Evolutionary conservation across 1,139 yeast genomes (phyloP), one percentile per base, ranked within the genome.

Genomic region (Debaryomyces coudertii): DNA sequence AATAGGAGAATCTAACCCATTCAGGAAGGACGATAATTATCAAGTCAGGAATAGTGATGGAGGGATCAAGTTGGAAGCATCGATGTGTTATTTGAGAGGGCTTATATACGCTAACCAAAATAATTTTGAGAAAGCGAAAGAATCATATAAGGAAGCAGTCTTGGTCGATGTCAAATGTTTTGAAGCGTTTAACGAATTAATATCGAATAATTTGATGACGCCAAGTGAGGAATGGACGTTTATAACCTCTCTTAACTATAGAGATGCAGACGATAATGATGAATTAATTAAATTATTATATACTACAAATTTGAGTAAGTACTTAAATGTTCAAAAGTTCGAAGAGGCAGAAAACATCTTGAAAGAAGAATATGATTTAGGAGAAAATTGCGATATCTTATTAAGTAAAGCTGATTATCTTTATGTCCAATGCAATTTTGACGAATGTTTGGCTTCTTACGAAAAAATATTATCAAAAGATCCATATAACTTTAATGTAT

Each of bases 191-290:
- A 82, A 88, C 56, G 93, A 87, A 60, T 73, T 95, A 43, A 78
- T 89, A 2, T 70, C 79, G 33, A 87, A 88, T 56, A 85, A 85
- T 58, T 75, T 92, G 52, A 71, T 95, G 71, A 80, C 96, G 0
- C 96, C 98, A 0, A 69, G 74, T 18, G 98, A 93, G 59, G 93
- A 93, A 65, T 87, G 96, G 95, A 90, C 85, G 34, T 78, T 95
- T 43, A 65, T 92, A 8, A 69, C 79, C 8, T 68, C 78, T 16
- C 68, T 92, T 33, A 85, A 88, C 55, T 93, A 90, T 63, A 76
- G 86, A 28, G 85, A 80, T 47, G 80, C 87, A 7, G 96, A 86
- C 50, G 92, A 87, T 58, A 88, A 88, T 57, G 85, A 85, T 44
- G 97, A 90, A 49, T 72, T 95, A 51, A 82, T 90, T 20, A 82